phyloP scores from a whole-genome alignment of 2,329 filamentous ascomycete species.

The Pseudogymnoascus sp. region DNA sequence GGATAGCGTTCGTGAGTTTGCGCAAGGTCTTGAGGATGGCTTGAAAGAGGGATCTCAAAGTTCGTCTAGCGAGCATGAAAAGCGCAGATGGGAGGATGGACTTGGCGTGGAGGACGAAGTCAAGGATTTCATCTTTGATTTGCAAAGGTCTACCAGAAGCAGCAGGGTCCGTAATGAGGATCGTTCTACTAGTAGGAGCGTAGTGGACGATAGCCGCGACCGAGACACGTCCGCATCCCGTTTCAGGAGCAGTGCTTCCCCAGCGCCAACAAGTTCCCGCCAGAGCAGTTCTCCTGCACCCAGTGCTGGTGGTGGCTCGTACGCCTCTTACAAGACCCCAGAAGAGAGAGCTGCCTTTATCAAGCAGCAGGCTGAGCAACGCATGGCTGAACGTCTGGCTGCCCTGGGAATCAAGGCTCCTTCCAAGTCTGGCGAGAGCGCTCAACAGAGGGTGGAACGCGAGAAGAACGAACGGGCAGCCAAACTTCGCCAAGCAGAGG shows the following conservation, averaged over 20 bases:
- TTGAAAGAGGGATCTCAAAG: slow-evolving; percentile 74
- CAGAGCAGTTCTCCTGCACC: slow-evolving; percentile 34
- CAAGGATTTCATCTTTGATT: slow-evolving; percentile 94
- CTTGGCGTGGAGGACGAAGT: slow-evolving; percentile 95
- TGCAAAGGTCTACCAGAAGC: slow-evolving; percentile 78
- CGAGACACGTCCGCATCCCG: slow-evolving; percentile 21
- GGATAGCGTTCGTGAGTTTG: slow-evolving; percentile 86
- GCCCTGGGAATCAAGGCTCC: slow-evolving; percentile 85
- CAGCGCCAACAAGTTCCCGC: slow-evolving; percentile 35
- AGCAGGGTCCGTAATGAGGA: slow-evolving; percentile 60
- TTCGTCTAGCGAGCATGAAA: slow-evolving; percentile 78
- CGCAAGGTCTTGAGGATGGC: slow-evolving; percentile 74
- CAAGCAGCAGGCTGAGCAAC: slow-evolving; percentile 91
- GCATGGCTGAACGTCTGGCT: slow-evolving; percentile 92
- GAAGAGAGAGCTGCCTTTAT: slow-evolving; percentile 94
- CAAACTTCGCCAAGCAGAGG: slow-evolving; percentile 81
- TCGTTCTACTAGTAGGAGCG: slow-evolving; percentile 38
- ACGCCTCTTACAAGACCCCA: slow-evolving; percentile 78
- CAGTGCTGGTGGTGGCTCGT: slow-evolving; percentile 53
- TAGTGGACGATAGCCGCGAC: slow-evolving; percentile 20
- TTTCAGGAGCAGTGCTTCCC: slow-evolving; percentile 31
- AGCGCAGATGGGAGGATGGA: slow-evolving; percentile 88
- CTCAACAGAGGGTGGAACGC: slow-evolving; percentile 78
- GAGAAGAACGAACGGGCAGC: slow-evolving; percentile 83
- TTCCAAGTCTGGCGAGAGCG: slow-evolving; percentile 68